phyloP scores from a whole-genome alignment of 805 yeast genomes.

The Saccharomycopsis olivae region DNA sequence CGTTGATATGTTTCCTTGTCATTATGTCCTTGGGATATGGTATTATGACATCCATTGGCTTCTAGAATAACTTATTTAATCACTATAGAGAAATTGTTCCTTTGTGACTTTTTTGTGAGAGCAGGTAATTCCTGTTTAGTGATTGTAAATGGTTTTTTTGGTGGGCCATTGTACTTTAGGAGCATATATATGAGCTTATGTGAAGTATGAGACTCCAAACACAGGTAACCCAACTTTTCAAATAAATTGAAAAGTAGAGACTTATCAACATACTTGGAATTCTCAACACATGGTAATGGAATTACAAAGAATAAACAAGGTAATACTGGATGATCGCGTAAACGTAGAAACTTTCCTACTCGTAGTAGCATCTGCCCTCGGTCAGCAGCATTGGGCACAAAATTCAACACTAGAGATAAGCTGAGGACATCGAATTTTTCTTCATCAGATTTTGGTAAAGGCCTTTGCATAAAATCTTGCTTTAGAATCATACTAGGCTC shows the following conservation, averaged over 20 bases:
- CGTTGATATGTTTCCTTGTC: slow-evolving; percentile 60
- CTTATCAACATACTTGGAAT: slow-evolving; percentile 68
- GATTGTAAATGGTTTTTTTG: slow-evolving; percentile 20
- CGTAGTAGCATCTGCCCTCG: slow-evolving; percentile 73
- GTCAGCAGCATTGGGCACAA: slow-evolving; percentile 59
- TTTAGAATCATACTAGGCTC: slow-evolving; percentile 50
- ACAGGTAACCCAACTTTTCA: slow-evolving; percentile 47
- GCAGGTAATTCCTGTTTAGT: slow-evolving; percentile 9
- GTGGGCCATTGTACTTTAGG: slow-evolving; percentile 41
- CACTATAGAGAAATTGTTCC: slow-evolving; percentile 17
- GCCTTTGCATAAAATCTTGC: slow-evolving; percentile 80
- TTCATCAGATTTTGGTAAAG: slow-evolving; percentile 38
- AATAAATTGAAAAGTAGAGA: slow-evolving; percentile 36
- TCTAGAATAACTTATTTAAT: too few relatives aligned
- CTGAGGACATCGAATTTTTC: slow-evolving; percentile 53
- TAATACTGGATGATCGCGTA: slow-evolving; percentile 5
- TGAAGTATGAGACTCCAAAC: slow-evolving; percentile 42
- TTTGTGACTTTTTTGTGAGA: slow-evolving; percentile 3
- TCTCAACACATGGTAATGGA: slow-evolving; percentile 77
- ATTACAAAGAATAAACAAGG: slow-evolving; percentile 63
- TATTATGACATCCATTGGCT: too few relatives aligned
- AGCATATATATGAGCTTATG: slow-evolving; percentile 68
- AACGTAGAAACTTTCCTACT: neutral
- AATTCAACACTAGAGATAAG: slow-evolving; percentile 80
- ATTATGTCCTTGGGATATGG: slow-evolving; percentile 73